Conservation (phyloP, 2,329 filamentous ascomycete species). For the Fusarium sp. region DNA sequence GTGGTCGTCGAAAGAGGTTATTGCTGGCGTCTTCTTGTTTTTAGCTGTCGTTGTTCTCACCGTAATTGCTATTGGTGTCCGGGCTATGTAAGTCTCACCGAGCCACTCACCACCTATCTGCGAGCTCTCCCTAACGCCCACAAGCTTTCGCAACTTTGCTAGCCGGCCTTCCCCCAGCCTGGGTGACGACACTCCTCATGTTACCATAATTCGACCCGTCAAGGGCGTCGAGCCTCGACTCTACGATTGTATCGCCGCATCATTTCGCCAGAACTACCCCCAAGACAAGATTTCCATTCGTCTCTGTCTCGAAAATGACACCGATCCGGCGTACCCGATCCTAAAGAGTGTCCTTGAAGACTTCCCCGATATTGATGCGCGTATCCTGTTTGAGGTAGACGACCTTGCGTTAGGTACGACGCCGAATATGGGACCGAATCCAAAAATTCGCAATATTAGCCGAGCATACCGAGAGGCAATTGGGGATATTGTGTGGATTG, state of each 20-base stretch:
- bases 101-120: not conserved
- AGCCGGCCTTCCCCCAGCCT: slow-evolving; percentile 60
- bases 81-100: slow-evolving; percentile 60
- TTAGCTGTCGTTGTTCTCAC: slow-evolving; percentile 65
- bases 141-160: slow-evolving; percentile 65
- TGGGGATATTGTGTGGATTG: slow-evolving; percentile 90
- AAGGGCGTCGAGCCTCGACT: slow-evolving; percentile 91
- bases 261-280: slow-evolving; percentile 86
- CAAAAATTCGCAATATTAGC: slow-evolving; percentile 98
- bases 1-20: slow-evolving; percentile 46
- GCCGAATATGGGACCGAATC: slow-evolving; percentile 85
- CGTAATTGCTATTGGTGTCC: slow-evolving; percentile 67
- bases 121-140: slow-evolving; percentile 2
- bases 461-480: slow-evolving; percentile 89
- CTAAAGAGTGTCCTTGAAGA: slow-evolving; percentile 77
- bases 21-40: slow-evolving; percentile 60
- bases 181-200: slow-evolving; percentile 71
- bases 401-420: slow-evolving; percentile 72
- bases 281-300: slow-evolving; percentile 78
- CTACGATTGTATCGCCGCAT: slow-evolving; percentile 91
- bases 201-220: slow-evolving; percentile 92
- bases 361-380: slow-evolving; percentile 76
- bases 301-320: slow-evolving; percentile 80
- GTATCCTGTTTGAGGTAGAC: slow-evolving; percentile 82
- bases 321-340: slow-evolving; percentile 81